phyloP scores from a whole-genome alignment of 345 rosid genomes.

The Syzygium grande region DNA sequence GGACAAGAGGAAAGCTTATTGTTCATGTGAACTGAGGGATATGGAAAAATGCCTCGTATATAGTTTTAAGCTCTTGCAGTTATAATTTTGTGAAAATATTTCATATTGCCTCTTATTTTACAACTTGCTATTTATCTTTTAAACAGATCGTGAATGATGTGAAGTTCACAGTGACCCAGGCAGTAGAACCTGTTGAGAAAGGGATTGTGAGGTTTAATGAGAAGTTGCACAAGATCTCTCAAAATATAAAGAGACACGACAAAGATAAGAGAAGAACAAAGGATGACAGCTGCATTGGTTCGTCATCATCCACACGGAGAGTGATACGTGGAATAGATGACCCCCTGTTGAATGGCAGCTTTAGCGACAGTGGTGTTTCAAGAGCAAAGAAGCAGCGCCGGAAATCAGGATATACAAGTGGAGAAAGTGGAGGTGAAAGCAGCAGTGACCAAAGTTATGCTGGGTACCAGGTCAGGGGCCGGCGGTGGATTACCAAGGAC shows the following conservation, averaged over 20 bases:
- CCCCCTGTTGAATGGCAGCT: constrained; percentile 84
- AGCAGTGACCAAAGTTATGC: constrained; percentile 81
- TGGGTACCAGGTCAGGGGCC: constrained; percentile 62
- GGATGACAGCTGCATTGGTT: constrained; percentile 74
- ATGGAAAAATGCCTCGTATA: neutral
- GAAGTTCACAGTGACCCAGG: constrained; percentile 90
- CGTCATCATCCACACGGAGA: constrained; percentile 49
- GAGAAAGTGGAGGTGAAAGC: constrained; percentile 96
- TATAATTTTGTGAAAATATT: neutral
- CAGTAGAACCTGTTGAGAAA: constrained; percentile 95
- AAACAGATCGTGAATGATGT: constrained; percentile 87
- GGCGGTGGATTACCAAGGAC: constrained; percentile 81
- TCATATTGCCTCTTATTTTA: neutral
- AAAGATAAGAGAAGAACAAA: constrained; percentile 72
- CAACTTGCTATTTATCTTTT: neutral
- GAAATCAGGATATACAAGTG: constrained; percentile 67
- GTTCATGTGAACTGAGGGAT: neutral
- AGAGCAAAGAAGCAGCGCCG: constrained; percentile 63
- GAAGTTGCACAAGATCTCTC: constrained; percentile 80
- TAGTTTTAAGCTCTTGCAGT: neutral
- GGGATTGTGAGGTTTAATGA: constrained; percentile 85
- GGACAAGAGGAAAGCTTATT: neutral
- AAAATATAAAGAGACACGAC: constrained; percentile 76
- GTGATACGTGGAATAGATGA: constrained; percentile 92
- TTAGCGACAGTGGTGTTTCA: constrained; percentile 69